phyloP scores from a whole-genome alignment of 2,329 filamentous ascomycete genomes.

The Orbilia blumenaviensis region DNA sequence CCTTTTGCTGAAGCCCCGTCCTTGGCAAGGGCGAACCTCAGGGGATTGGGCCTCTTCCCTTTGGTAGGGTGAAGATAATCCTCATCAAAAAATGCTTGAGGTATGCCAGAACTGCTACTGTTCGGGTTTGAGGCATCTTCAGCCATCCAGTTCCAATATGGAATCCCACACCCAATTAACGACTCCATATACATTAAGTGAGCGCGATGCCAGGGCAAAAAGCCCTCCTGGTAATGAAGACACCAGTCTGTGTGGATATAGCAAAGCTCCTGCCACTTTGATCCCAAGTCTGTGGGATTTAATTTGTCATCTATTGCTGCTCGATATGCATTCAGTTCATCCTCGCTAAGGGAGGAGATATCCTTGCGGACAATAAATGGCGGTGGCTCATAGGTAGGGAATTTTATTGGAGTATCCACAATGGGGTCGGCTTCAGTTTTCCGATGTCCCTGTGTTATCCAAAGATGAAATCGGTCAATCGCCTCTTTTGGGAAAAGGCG shows the following conservation, averaged over 20 bases:
- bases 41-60: conserved; percentile 36
- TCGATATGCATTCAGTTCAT: conserved; percentile 35
- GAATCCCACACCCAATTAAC: conserved; percentile 37
- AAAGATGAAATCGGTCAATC: conserved; percentile 31
- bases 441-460: conserved; percentile 46
- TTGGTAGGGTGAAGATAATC: conserved; percentile 36
- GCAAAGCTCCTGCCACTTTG: conserved; percentile 48
- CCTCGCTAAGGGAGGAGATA: conserved; percentile 24
- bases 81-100: conserved; percentile 41
- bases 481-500: conserved; percentile 49
- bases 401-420: not conserved
- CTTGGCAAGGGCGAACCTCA: conserved; percentile 29
- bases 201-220: conserved; percentile 49
- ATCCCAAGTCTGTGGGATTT: not conserved
- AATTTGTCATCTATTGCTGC: conserved; percentile 39
- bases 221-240: conserved; percentile 51
- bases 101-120: conserved; percentile 30
- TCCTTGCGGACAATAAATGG: conserved; percentile 33
- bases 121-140: conserved; percentile 28
- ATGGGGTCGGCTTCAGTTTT: not conserved
- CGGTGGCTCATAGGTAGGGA: conserved; percentile 17
- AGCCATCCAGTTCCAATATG: conserved; percentile 52
- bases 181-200: conserved; percentile 50
- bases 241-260: conserved; percentile 50
- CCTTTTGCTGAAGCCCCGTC: conserved; percentile 16